Evolutionary conservation across 2,329 filamentous ascomycete genomes (phyloP).

Genomic region (Colletotrichum lentis): DNA sequence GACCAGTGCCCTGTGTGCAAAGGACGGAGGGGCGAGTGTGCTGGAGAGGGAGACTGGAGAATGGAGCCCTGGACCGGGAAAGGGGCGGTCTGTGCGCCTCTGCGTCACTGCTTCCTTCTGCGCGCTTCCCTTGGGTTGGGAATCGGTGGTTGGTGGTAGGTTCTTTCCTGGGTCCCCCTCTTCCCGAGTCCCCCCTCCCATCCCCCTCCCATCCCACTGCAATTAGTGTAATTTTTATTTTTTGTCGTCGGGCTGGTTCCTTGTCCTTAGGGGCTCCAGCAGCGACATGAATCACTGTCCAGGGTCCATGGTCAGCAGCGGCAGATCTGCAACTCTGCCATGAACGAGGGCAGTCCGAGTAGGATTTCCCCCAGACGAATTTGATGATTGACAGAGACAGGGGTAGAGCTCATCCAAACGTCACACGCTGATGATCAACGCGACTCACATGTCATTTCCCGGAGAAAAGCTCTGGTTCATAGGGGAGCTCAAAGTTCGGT

Average conservation of each 20-base stretch:
- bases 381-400: slow-evolving; percentile 20
- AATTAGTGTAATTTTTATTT: background rate
- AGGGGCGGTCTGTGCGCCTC: slow-evolving; percentile 37
- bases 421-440: slow-evolving; percentile 17
- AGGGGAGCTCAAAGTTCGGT: background rate
- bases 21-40: slow-evolving; percentile 29
- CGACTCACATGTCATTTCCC: slow-evolving; percentile 24
- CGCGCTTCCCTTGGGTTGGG: slow-evolving; percentile 11
- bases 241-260: background rate
- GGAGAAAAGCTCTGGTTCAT: background rate
- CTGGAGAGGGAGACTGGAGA: slow-evolving; percentile 4
- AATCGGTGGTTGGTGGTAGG: slow-evolving; percentile 4
- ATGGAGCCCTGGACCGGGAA: slow-evolving; percentile 34
- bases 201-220: background rate
- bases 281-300: background rate
- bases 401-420: slow-evolving; percentile 10
- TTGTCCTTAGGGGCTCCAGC: background rate
- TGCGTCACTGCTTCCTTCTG: slow-evolving; percentile 36
- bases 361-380: slow-evolving; percentile 16
- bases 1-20: slow-evolving; percentile 1
- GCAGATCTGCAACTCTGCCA: slow-evolving; percentile 26
- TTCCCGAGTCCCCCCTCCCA: background rate
- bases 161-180: slow-evolving; percentile 10
- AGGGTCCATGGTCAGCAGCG: slow-evolving; percentile 29
- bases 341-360: slow-evolving; percentile 9